A percentile compares a stretch with the other conserved stretches of the same genome.
Conservation (phyloP, 2,329 filamentous ascomycete species). For the Diaporthe australafricana region DNA sequence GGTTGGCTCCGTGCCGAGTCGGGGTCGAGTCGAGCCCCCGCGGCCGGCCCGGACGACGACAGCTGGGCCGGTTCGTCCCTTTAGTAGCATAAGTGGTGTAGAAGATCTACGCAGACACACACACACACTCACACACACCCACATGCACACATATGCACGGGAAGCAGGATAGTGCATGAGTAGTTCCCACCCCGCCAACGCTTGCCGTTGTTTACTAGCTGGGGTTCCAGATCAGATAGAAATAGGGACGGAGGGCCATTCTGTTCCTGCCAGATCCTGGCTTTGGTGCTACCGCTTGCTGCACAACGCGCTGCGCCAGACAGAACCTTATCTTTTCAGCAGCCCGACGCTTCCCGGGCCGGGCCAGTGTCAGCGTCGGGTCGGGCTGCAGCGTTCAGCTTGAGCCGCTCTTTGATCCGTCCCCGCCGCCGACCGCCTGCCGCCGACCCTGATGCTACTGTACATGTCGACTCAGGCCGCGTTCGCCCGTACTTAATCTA, state of each 20-base stretch:
- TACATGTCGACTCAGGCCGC: neutral
- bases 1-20: conserved; percentile 18
- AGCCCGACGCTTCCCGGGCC: too few species aligned
- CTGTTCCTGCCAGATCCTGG: neutral
- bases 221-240: neutral
- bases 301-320: neutral
- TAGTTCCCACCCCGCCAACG: neutral
- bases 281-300: neutral
- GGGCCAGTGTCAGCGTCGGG: too few species aligned
- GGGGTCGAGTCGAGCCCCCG: neutral
- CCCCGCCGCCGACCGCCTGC: conserved; percentile 4
- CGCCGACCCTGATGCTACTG: neutral
- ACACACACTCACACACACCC: too few species aligned
- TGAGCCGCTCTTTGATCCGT: neutral
- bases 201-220: neutral
- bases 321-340: too few species aligned
- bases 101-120: too few species aligned
- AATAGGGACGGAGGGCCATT: neutral
- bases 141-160: neutral
- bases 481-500: neutral
- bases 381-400: too few species aligned
- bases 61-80: neutral
- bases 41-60: neutral
- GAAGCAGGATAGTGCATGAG: neutral
- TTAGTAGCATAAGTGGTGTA: too few species aligned